Percentiles rank a stretch among this genome's conserved stretches.
Evolutionary conservation across 306 rosid genomes (phyloP).

Genomic region (Dryas octopetala): DNA sequence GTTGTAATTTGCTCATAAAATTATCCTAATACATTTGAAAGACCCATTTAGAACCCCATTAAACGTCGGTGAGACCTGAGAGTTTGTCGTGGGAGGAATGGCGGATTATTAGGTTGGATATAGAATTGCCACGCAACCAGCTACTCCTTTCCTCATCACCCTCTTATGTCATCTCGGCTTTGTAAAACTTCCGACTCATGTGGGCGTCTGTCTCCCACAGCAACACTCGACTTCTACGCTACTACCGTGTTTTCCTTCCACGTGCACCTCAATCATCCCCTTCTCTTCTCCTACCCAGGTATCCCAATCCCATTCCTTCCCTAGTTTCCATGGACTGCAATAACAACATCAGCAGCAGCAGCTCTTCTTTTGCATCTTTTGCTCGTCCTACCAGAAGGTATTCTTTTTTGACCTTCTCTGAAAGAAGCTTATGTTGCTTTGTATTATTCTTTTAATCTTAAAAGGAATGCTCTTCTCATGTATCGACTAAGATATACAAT

Average conservation of each 20-base stretch:
- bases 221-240: slow-evolving; percentile 39
- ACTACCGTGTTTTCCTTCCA: slow-evolving; percentile 41
- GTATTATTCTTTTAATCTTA: too few species aligned
- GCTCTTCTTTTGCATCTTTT: slow-evolving; percentile 37
- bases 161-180: too few species aligned
- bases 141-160: background rate
- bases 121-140: too few species aligned
- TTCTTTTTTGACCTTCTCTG: background rate
- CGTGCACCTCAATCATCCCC: slow-evolving; percentile 22
- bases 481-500: too few species aligned
- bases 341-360: slow-evolving; percentile 7
- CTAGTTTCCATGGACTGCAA: slow-evolving; percentile 38
- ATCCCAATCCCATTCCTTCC: background rate
- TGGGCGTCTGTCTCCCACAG: slow-evolving; percentile 31
- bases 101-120: too few species aligned
- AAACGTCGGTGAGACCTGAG: too few species aligned
- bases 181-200: slow-evolving; percentile 24
- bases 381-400: slow-evolving; percentile 51
- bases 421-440: too few species aligned
- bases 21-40: too few species aligned
- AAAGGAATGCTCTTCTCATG: too few species aligned
- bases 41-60: too few species aligned
- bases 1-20: too few species aligned
- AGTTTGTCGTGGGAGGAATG: too few species aligned
- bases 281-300: background rate